A percentile compares a stretch with the other conserved stretches of the same genome.
phyloP scores from a whole-genome alignment of 805 yeast genomes.

The Kuraishia cidri region DNA sequence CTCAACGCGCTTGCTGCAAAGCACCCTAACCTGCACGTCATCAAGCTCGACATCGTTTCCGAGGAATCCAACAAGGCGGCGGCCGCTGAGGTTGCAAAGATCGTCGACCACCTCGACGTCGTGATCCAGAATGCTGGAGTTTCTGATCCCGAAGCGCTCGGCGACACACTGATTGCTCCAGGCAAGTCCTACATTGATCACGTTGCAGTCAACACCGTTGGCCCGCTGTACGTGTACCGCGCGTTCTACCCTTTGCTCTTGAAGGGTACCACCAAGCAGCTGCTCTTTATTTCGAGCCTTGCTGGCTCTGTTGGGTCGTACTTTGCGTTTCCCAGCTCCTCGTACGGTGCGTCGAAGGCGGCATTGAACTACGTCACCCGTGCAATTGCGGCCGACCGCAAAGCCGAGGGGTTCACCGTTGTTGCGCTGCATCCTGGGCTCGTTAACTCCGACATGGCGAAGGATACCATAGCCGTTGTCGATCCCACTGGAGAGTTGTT shows the following conservation, averaged over 20 bases:
- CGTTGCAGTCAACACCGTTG: slow-evolving; percentile 12
- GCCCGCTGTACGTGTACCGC: slow-evolving; percentile 12
- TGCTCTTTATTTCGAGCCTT: slow-evolving; percentile 17
- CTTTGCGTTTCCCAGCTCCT: slow-evolving; percentile 10
- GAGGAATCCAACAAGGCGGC: slow-evolving; percentile 1
- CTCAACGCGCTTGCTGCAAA: neutral
- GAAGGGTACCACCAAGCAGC: slow-evolving; percentile 10
- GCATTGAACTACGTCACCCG: slow-evolving; percentile 23
- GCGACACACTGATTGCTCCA: neutral
- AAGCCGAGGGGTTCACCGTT: slow-evolving; percentile 16
- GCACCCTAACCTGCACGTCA: neutral
- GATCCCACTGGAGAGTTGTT: neutral
- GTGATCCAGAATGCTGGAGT: slow-evolving; percentile 1
- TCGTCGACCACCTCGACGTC: neutral
- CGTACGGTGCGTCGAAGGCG: slow-evolving; percentile 28
- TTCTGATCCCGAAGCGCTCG: neutral
- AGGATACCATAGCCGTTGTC: neutral
- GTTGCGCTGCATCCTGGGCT: slow-evolving; percentile 29
- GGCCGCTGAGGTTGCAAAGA: neutral
- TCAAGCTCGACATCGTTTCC: neutral
- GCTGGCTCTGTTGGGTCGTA: slow-evolving; percentile 14
- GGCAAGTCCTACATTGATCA: slow-evolving; percentile 4
- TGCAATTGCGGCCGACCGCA: slow-evolving; percentile 15
- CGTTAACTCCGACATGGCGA: slow-evolving; percentile 25
- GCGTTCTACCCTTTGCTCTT: slow-evolving; percentile 12